Evolutionary conservation across 768 basidiomycete genomes (phyloP).

Genomic region (Tephrocybe rancida): DNA sequence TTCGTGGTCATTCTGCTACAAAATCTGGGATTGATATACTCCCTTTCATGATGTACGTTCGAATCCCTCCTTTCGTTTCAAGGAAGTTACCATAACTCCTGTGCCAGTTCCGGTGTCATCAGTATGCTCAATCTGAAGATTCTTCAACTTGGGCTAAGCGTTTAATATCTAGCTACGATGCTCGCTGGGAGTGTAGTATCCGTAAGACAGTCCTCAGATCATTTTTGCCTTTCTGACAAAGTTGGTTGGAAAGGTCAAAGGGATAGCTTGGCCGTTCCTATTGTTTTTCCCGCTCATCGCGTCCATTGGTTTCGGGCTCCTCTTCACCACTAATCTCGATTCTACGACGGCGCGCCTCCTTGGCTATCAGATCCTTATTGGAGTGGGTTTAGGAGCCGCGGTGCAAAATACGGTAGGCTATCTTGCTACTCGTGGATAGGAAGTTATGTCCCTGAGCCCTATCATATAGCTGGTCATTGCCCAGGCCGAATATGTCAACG

Average conservation of each 20-base stretch:
- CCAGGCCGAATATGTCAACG: slow-evolving; percentile 23
- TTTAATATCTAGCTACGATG: background rate
- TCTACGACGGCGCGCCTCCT: slow-evolving; percentile 25
- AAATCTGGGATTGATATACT: slow-evolving; percentile 42
- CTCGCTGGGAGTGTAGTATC: background rate
- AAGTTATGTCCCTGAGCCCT: background rate
- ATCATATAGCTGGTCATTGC: slow-evolving; percentile 15
- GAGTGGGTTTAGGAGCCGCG: slow-evolving; percentile 35
- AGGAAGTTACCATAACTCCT: background rate
- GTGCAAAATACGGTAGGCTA: slow-evolving; percentile 18
- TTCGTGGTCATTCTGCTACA: slow-evolving; percentile 32
- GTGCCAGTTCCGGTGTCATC: background rate
- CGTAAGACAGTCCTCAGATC: background rate
- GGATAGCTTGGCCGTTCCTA: slow-evolving; percentile 32
- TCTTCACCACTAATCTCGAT: slow-evolving; percentile 32
- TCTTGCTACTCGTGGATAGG: background rate
- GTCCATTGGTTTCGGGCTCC: slow-evolving; percentile 35
- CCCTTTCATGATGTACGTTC: slow-evolving; percentile 34
- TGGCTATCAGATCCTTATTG: slow-evolving; percentile 39
- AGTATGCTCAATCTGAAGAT: background rate
- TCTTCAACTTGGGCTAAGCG: background rate
- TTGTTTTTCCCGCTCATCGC: slow-evolving; percentile 29
- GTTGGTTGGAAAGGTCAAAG: slow-evolving; percentile 19
- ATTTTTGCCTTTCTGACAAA: background rate
- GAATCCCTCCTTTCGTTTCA: background rate